Evolutionary conservation across 441 rosid genomes (phyloP), one percentile per base, ranked within the genome.

Genomic region (Capsella rubella): DNA sequence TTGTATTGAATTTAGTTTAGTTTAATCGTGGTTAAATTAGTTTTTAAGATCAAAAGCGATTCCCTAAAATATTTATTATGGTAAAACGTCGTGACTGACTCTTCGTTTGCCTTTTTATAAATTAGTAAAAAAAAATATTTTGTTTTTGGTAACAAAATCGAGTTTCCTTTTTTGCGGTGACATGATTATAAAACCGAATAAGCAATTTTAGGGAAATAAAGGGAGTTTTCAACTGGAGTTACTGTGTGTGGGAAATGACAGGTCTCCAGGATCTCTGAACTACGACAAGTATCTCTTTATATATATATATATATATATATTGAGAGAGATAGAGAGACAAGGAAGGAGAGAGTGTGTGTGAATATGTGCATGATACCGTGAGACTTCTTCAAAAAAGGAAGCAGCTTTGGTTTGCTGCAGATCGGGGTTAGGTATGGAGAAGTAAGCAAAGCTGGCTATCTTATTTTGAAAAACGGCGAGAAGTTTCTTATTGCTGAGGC

Each of bases 311-410:
- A 32, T 6, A n/a, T 16, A 16, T 16, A 16, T 16, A 16, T 16
- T 16, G 18, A 16, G 18, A 16, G 18, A 16, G 18, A 16, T 16
- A 16, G 18, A 16, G 18, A 16, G 18, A 72, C 13, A 59, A 10
- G 49, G 25, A 29, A 21, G 37, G 39, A 47, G 43, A 8, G 32
- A 49, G 50, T 35, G 43, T 35, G 43, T 34, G 71, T 57, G 61
- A 66, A 58, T 74, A 63, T 67, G n/a, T 51, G 78, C 78, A 67
- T 67, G 73, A 59, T 67, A 74, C 73, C 68, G 68, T 67, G 70
- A 75, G 65, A 75, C 74, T 54, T 75, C 74, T 75, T 69, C 74
- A 59, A 32, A 43, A 68, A 53, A 61, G 70, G 74, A 75, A 75
- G 78, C 73, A 74, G 59, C 28, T 60, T 52, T 75, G 73, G 74